A percentile compares a stretch with the other conserved stretches of the same genome.
Evolutionary conservation across 2,329 filamentous ascomycete species (phyloP).

Genomic region (Claviceps digitariae): DNA sequence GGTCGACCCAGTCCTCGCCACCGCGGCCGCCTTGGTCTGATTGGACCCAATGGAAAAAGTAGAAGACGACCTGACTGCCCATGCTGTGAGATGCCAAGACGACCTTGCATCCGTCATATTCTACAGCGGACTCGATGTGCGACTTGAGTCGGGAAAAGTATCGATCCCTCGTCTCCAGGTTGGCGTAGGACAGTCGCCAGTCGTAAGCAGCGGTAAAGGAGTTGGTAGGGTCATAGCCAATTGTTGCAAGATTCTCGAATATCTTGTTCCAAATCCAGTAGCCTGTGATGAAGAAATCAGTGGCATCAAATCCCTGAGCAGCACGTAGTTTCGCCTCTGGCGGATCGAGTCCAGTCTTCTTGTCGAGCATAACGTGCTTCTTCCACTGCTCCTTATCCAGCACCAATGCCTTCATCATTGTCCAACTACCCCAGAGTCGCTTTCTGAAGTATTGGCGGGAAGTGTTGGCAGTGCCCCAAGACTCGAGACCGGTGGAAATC

Average conservation of each 20-base stretch:
- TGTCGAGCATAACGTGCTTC: conserved; percentile 92
- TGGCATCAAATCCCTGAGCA: conserved; percentile 92
- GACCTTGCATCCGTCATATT: conserved; percentile 63
- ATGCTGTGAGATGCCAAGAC: conserved; percentile 90
- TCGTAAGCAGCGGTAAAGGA: conserved; percentile 65
- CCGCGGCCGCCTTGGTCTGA: conserved; percentile 64
- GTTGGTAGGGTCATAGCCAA: conserved; percentile 83
- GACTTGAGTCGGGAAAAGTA: conserved; percentile 87
- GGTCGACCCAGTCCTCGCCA: conserved; percentile 80
- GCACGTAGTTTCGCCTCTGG: conserved; percentile 80
- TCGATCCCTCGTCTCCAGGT: conserved; percentile 79
- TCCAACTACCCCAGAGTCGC: conserved; percentile 95
- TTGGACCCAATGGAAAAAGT: conserved; percentile 70
- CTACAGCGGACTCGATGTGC: conserved; percentile 73
- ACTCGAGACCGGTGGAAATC: conserved; percentile 92
- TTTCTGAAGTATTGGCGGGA: conserved; percentile 90
- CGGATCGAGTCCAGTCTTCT: conserved; percentile 79
- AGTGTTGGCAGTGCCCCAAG: conserved; percentile 78
- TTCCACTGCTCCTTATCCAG: conserved; percentile 93
- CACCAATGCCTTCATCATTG: conserved; percentile 92
- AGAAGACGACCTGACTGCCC: conserved; percentile 90
- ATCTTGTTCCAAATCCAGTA: conserved; percentile 99
- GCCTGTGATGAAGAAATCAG: conserved; percentile 80
- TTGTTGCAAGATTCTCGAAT: conserved; percentile 85
- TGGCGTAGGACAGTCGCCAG: conserved; percentile 83